Conservation (phyloP, 1,139 yeast genomes). For the Protomyces inundatus region DNA sequence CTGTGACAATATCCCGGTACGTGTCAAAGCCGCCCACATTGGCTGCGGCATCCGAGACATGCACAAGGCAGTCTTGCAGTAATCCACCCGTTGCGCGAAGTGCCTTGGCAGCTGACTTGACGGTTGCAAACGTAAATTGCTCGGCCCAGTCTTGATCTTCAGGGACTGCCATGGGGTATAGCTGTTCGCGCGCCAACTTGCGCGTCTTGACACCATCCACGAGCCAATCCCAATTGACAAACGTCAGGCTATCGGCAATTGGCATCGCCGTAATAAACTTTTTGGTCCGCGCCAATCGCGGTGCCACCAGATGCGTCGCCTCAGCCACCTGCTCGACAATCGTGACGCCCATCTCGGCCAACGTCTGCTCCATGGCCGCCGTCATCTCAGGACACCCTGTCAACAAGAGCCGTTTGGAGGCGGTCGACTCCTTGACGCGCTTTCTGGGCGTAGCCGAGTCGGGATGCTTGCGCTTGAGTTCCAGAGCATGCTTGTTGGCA, state of each 20-base stretch:
- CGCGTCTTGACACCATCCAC: conserved; percentile 3
- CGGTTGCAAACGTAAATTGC: conserved; percentile 37
- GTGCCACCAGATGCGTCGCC: conserved; percentile 52
- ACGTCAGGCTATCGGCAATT: conserved; percentile 41
- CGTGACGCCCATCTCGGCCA: conserved; percentile 35
- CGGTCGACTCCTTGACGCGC: background rate
- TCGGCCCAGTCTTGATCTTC: conserved; percentile 13
- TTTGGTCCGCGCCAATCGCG: conserved; percentile 73
- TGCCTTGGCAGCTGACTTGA: conserved; percentile 37
- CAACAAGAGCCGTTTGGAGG: conserved; percentile 28
- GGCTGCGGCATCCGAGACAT: conserved; percentile 56
- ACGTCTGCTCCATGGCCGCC: conserved; percentile 31
- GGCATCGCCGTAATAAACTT: conserved; percentile 60
- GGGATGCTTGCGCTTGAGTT: conserved; percentile 3
- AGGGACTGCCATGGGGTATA: conserved; percentile 6
- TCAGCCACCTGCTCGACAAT: conserved; percentile 36
- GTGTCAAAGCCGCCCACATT: conserved; percentile 55
- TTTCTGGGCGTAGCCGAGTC: conserved; percentile 2
- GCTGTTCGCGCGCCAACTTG: conserved; percentile 1
- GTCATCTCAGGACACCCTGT: conserved; percentile 32
- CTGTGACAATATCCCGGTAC: conserved; percentile 52
- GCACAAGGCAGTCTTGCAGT: conserved; percentile 49
- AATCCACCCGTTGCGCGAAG: conserved; percentile 37
- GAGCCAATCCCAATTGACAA: conserved; percentile 23
- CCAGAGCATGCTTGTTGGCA: conserved; percentile 19